These are phyloP conservation scores for Cajanus cajan DNA, from an alignment of 306 rosid genomes.

Conservation along the genomic window DNA sequence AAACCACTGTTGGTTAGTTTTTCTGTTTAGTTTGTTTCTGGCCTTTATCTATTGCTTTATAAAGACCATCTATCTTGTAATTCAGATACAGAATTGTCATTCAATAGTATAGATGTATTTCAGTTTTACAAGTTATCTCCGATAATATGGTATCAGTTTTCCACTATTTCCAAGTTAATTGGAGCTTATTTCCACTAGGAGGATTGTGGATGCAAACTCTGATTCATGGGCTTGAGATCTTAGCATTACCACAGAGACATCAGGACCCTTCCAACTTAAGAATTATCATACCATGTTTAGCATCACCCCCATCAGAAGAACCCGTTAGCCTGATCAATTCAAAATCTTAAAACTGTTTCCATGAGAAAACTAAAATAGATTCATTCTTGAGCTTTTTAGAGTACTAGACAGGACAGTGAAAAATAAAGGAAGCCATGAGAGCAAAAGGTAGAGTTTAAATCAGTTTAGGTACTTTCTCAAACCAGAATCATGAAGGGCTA, in stretches of 20 bases:
- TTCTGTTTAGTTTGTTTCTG: too few relatives aligned
- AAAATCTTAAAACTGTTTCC: neutral
- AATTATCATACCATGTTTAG: neutral
- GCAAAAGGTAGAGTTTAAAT: neutral
- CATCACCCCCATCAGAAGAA: slow-evolving; percentile 5
- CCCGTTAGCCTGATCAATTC: neutral
- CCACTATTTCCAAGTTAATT: neutral
- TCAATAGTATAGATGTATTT: too few relatives aligned
- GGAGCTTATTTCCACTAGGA: neutral
- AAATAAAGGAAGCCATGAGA: neutral
- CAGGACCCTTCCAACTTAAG: slow-evolving; percentile 5
- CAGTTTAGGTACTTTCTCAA: neutral
- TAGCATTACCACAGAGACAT: neutral
- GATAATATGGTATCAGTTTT: too few relatives aligned
- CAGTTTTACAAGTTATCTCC: too few relatives aligned
- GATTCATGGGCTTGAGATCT: neutral
- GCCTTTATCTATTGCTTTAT: too few relatives aligned
- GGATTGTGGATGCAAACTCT: slow-evolving; percentile 1
- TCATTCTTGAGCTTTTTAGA: neutral
- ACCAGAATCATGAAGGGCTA: neutral
- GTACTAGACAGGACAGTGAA: neutral
- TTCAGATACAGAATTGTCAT: too few relatives aligned
- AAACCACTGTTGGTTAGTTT: too few relatives aligned
- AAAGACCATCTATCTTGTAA: too few relatives aligned
- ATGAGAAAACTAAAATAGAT: slow-evolving; percentile 2